Conservation (phyloP, 108 stramenopile species). For the Cylindrotheca fusiformis region DNA sequence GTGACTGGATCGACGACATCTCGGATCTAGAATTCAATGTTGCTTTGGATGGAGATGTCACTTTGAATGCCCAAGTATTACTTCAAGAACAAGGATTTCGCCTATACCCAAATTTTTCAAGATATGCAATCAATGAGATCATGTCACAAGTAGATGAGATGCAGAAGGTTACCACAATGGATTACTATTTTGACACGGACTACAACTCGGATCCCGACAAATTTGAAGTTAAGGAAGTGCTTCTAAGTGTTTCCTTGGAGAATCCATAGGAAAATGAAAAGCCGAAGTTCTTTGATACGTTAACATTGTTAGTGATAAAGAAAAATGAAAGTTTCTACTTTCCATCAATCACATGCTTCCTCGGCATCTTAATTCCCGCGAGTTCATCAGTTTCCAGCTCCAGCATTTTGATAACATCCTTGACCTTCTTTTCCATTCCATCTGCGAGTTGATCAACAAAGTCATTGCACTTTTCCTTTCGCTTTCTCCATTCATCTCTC, state of each 20-base stretch:
- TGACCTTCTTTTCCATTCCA: constrained; percentile 83
- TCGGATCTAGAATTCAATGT: constrained; percentile 54
- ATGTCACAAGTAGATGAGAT: constrained; percentile 22
- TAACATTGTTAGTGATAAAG: too few relatives aligned
- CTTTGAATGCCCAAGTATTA: constrained; percentile 65
- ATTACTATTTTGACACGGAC: constrained; percentile 85
- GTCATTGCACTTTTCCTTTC: constrained; percentile 79
- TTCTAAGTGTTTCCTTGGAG: constrained; percentile 74
- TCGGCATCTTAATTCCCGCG: constrained; percentile 42
- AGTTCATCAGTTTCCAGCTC: constrained; percentile 82
- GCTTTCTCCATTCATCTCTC: constrained; percentile 66
- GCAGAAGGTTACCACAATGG: constrained; percentile 28
- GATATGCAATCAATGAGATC: constrained; percentile 31
- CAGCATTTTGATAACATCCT: constrained; percentile 73
- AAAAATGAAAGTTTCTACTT: too few relatives aligned
- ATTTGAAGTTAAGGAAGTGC: constrained; percentile 81
- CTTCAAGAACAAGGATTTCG: constrained; percentile 84
- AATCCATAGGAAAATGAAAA: constrained; percentile 1
- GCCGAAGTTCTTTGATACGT: neutral
- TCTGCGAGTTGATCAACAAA: constrained; percentile 82
- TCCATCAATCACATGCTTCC: constrained; percentile 36
- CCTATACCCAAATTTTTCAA: constrained; percentile 65
- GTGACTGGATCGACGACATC: constrained; percentile 38
- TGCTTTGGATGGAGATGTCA: constrained; percentile 73
- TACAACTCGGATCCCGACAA: constrained; percentile 84